These are phyloP conservation scores for Quercus phellos DNA, from an alignment of 331 rosid species.

Conservation along the genomic window DNA sequence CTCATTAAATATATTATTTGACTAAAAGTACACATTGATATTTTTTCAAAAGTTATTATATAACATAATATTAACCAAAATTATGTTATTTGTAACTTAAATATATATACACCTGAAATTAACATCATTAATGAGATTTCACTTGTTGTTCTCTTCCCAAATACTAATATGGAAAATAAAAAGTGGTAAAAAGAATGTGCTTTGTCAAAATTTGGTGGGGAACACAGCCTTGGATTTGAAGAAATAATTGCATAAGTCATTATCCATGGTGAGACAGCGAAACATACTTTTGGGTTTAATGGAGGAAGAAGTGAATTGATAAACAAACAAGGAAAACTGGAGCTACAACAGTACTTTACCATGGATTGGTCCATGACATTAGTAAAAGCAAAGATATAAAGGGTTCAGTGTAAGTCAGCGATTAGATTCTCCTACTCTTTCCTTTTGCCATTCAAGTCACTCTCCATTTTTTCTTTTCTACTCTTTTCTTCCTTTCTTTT, in stretches of 20 bases:
- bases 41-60: too few relatives aligned
- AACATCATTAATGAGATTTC: too few relatives aligned
- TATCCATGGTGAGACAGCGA: not conserved
- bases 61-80: too few relatives aligned
- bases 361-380: not conserved
- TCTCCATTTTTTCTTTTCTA: not conserved
- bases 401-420: not conserved
- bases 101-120: too few relatives aligned
- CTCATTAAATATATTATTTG: too few relatives aligned
- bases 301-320: not conserved
- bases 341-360: not conserved
- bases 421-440: not conserved
- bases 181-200: not conserved
- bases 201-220: not conserved
- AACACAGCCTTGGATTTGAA: not conserved
- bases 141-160: not conserved
- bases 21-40: too few relatives aligned
- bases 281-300: not conserved
- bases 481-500: not conserved
- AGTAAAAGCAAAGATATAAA: not conserved
- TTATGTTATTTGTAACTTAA: too few relatives aligned
- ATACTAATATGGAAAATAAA: not conserved
- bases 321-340: not conserved
- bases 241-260: not conserved
- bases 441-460: not conserved